These are phyloP conservation scores for Myxozyma kluyveri DNA, from an alignment of 805 yeast genomes.

Conservation along the genomic window DNA sequence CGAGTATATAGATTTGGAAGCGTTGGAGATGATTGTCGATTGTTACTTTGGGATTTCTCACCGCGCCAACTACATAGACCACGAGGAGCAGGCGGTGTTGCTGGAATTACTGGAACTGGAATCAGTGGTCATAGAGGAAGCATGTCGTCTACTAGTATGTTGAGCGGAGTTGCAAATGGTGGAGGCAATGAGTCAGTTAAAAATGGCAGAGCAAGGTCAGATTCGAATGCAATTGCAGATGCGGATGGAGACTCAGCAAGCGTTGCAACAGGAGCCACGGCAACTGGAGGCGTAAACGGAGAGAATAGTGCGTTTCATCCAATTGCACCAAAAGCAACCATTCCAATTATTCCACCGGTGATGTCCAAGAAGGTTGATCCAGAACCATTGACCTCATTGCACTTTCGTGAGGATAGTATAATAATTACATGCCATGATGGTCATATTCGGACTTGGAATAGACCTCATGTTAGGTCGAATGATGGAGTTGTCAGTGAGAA, in stretches of 20 bases:
- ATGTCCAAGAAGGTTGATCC: conserved; percentile 29
- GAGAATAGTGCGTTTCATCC: conserved; percentile 24
- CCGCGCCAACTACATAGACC: conserved; percentile 43
- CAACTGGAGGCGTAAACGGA: not conserved
- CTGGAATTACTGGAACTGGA: not conserved
- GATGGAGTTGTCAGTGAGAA: conserved; percentile 11
- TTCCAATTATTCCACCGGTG: conserved; percentile 30
- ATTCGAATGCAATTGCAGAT: conserved; percentile 20
- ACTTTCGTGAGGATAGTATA: conserved; percentile 26
- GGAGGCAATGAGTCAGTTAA: too few species aligned
- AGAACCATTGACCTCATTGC: conserved; percentile 26
- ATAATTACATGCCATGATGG: conserved; percentile 27
- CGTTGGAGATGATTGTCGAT: conserved; percentile 55
- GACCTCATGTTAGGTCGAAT: conserved; percentile 21
- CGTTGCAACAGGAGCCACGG: not conserved
- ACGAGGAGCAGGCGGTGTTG: conserved; percentile 17
- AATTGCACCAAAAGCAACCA: conserved; percentile 25
- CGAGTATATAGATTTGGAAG: conserved; percentile 50
- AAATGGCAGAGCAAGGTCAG: conserved; percentile 16
- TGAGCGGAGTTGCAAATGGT: too few species aligned
- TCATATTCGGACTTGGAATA: conserved; percentile 30
- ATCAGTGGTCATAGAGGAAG: conserved; percentile 23
- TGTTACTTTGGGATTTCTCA: conserved; percentile 54
- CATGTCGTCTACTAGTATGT: conserved; percentile 9
- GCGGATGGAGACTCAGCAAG: conserved; percentile 19